These are phyloP conservation scores for Hysterangium stoloniferum DNA, from an alignment of 768 basidiomycete species.

Conservation along the genomic window DNA sequence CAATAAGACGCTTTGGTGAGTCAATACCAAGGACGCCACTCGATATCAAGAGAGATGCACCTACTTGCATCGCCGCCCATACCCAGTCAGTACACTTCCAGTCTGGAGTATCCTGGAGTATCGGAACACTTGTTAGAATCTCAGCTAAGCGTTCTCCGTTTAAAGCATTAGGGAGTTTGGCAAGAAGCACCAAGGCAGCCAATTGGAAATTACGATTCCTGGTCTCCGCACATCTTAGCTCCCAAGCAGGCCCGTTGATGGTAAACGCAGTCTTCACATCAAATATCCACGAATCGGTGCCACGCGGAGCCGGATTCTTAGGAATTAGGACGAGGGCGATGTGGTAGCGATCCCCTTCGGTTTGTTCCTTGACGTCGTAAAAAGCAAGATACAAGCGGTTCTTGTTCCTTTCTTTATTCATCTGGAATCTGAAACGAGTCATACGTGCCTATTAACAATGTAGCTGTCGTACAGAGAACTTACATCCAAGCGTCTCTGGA, in stretches of 20 bases:
- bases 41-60: neutral
- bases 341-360: neutral
- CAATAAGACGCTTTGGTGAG: neutral
- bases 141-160: neutral
- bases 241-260: neutral
- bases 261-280: neutral
- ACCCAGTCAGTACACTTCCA: neutral
- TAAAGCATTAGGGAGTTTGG: neutral
- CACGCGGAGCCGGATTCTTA: neutral
- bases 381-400: neutral
- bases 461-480: too few species aligned
- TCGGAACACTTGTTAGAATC: neutral
- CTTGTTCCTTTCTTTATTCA: neutral
- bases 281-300: neutral
- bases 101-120: neutral
- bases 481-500: too few species aligned
- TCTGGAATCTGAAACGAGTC: neutral
- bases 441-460: too few species aligned
- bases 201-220: conserved; percentile 1
- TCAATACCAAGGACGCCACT: neutral
- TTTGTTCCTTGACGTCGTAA: neutral
- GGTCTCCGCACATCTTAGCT: neutral
- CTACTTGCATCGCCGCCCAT: neutral
- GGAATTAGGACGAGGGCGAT: neutral
- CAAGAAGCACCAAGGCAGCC: neutral